These are phyloP conservation scores for Brettanomyces naardenensis DNA, from an alignment of 805 yeast genomes.

Conservation along the genomic window DNA sequence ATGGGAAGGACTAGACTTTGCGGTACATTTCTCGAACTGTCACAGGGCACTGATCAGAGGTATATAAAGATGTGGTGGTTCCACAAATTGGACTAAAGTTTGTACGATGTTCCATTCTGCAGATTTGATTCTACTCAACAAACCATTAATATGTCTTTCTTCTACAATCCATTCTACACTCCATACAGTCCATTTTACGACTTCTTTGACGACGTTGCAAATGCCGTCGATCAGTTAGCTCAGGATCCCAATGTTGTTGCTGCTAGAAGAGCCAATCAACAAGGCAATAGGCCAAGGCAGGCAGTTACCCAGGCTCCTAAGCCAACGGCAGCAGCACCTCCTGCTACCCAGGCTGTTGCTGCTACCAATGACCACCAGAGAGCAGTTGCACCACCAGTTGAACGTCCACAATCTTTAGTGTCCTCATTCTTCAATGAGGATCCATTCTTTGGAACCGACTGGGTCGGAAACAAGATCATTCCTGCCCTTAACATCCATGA, in stretches of 20 bases:
- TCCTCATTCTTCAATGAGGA: constrained; percentile 25
- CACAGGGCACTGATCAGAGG: no score
- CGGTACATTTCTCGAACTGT: no score
- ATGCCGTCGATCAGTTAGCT: constrained; percentile 31
- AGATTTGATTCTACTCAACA: no score
- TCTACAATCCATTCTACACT: constrained; percentile 4
- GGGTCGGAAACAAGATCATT: not conserved
- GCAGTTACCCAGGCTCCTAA: constrained; percentile 2
- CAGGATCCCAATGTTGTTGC: constrained; percentile 16
- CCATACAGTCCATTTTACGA: constrained; percentile 32
- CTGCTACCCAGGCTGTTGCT: not conserved
- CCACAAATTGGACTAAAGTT: not conserved
- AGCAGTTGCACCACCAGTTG: constrained; percentile 30
- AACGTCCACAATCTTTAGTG: constrained; percentile 14
- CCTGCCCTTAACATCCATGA: constrained; percentile 41
- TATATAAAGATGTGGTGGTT: not conserved
- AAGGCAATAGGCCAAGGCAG: not conserved
- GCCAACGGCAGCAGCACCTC: constrained; percentile 2
- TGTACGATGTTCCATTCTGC: not conserved
- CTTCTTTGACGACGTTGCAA: constrained; percentile 35
- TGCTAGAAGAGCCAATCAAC: not conserved
- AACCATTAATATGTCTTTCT: constrained; percentile 5
- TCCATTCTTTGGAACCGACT: constrained; percentile 11
- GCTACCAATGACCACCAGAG: not conserved
- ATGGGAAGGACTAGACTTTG: no score